Evolutionary conservation across 176 grass and related monocot genomes (phyloP), one percentile per base, ranked within the genome.

Genomic region (Rhynchospora tenuis): DNA sequence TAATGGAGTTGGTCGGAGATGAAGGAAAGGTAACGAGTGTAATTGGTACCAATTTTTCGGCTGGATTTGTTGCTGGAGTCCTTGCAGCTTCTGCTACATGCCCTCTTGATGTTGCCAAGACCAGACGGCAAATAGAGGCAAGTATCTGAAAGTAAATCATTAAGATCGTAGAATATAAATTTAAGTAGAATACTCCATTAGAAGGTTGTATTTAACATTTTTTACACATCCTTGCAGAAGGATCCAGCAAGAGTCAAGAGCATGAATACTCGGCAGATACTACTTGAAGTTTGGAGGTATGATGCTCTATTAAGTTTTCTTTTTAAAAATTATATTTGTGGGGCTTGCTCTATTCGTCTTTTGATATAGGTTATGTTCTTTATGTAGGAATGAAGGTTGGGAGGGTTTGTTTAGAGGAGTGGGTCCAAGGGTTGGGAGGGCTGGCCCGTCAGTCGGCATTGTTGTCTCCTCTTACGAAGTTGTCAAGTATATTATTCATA

Each of bases 61-160:
- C 95, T 0, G 95, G 92, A 62, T 94, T 94, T 84, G 74, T 88
- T 91, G 92, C 95, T 80, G 92, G 95, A 61, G 38, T 92, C 79
- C 77, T 98, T 79, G 91, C 95, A 63, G 84, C 95, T 71, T 92
- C 87, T 28, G 90, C 79, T 59, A 98, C 95, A 51, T 93, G 90
- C 74, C 95, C 95, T 91, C 89, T 94, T 9, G 92, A 98, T 94
- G 95, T 98, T 55, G 95, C 92, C 50, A 98, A 94, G 74, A 98
- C 95, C 56, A 85, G 95, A 50, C 87, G 89, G 86, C 95, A 94
- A 69, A 98, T 98, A 85, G 95, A 98, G 90, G 92, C 79, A 86
- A 91, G 85, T 73, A 19, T 28, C 73, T 52, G 46, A 54, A 76
- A 28, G 54, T 75, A 76, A 76, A 76, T 4, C 33, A 38, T 38